Percentiles rank a stretch among this genome's conserved stretches.
Evolutionary conservation across 176 grass and related monocot species (phyloP).

Genomic region (Sorghum bicolor): Sorghum_bicolor_NCBIv3 NC_012874.2:11918001-11918500

Average conservation of each 20-base stretch:
- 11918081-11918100: not conserved
- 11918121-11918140: not conserved
- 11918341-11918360: too few relatives aligned
- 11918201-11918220: too few relatives aligned
- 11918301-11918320: too few relatives aligned
- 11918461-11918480: not conserved
- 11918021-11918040: not conserved
- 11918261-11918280: too few relatives aligned
- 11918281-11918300: too few relatives aligned
- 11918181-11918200: not conserved
- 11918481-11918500: not conserved
- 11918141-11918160: not conserved
- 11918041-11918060: not conserved
- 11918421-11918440: too few relatives aligned
- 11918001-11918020: not conserved
- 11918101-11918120: not conserved
- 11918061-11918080: not conserved
- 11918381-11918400: too few relatives aligned
- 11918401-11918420: too few relatives aligned
- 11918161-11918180: not conserved
- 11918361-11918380: too few relatives aligned
- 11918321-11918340: too few relatives aligned
- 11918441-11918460: not conserved
- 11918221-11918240: too few relatives aligned
- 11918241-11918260: too few relatives aligned